Evolutionary conservation across 495 filamentous ascomycete genomes (phyloP).

Genomic region (Rusavskia elegans): DNA sequence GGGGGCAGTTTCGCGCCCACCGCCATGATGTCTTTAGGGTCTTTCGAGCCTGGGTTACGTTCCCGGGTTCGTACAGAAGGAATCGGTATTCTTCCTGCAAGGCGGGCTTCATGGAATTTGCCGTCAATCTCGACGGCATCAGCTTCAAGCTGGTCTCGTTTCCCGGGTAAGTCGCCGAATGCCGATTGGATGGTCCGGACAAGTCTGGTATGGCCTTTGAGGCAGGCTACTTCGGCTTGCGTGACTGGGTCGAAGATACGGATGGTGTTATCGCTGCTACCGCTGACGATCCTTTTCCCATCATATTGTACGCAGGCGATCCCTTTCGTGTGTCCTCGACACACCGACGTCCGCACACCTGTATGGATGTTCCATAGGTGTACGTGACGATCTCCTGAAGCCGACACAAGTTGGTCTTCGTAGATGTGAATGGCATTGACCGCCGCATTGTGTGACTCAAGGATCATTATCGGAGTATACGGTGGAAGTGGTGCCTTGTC

Average conservation of each 20-base stretch:
- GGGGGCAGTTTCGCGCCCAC: conserved; percentile 73
- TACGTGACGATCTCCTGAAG: conserved; percentile 79
- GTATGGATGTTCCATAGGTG: conserved; percentile 86
- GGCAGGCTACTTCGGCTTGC: conserved; percentile 72
- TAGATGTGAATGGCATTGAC: conserved; percentile 94
- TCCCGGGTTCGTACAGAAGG: conserved; percentile 29
- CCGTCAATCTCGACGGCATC: conserved; percentile 59
- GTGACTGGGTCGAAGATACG: conserved; percentile 81
- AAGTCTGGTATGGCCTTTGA: conserved; percentile 63
- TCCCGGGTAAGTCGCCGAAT: conserved; percentile 76
- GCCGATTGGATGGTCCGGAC: conserved; percentile 90
- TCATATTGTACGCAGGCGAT: conserved; percentile 98
- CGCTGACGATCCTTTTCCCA: conserved; percentile 88
- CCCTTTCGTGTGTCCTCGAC: conserved; percentile 80
- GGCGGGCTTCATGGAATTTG: conserved; percentile 53
- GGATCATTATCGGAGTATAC: conserved; percentile 60
- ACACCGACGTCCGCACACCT: conserved; percentile 55
- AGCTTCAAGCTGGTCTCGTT: conserved; percentile 49
- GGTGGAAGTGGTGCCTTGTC: conserved; percentile 21
- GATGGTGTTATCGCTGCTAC: conserved; percentile 87
- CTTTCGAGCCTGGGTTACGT: conserved; percentile 61
- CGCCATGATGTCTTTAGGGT: conserved; percentile 60
- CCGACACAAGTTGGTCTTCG: conserved; percentile 76
- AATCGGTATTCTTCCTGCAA: conserved; percentile 36
- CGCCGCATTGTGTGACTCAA: conserved; percentile 74